These are phyloP conservation scores for Capronia epimyces DNA, from an alignment of 2,329 filamentous ascomycete genomes.

Conservation along the genomic window DNA sequence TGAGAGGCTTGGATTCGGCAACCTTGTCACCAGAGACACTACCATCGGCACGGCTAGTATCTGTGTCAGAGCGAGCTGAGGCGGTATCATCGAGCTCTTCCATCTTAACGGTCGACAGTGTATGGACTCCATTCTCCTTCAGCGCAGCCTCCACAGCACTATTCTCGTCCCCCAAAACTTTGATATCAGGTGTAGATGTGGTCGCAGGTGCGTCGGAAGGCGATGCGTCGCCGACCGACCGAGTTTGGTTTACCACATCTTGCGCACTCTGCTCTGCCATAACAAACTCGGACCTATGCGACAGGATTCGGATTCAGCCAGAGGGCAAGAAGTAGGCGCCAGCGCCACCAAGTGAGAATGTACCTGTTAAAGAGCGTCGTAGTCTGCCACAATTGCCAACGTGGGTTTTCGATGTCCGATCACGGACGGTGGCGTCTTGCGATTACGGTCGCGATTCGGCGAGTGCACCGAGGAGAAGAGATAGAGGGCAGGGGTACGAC, in stretches of 20 bases:
- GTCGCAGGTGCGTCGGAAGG: constrained; percentile 62
- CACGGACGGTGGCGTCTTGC: constrained; percentile 10
- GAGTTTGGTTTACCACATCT: constrained; percentile 66
- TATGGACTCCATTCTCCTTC: constrained; percentile 38
- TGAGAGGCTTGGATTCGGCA: constrained; percentile 47
- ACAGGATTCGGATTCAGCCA: constrained; percentile 32
- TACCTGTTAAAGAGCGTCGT: constrained; percentile 23
- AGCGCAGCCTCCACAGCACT: constrained; percentile 45
- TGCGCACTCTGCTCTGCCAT: constrained; percentile 66
- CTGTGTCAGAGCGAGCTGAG: constrained; percentile 57
- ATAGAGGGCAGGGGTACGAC: constrained; percentile 5
- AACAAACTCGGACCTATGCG: constrained; percentile 55
- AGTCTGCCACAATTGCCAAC: constrained; percentile 25
- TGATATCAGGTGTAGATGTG: constrained; percentile 48
- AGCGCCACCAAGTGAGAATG: background rate
- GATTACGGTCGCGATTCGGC: constrained; percentile 5
- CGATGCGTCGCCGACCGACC: constrained; percentile 60
- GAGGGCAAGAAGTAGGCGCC: background rate
- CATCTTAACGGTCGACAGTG: constrained; percentile 29
- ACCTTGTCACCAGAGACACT: constrained; percentile 38
- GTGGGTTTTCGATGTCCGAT: constrained; percentile 11
- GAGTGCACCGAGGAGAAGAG: background rate
- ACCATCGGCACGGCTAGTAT: constrained; percentile 51
- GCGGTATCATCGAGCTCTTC: constrained; percentile 36
- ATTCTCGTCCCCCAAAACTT: constrained; percentile 23